phyloP scores from a whole-genome alignment of 192 early-diverging fungal species.

The Coemansia furcata region DNA sequence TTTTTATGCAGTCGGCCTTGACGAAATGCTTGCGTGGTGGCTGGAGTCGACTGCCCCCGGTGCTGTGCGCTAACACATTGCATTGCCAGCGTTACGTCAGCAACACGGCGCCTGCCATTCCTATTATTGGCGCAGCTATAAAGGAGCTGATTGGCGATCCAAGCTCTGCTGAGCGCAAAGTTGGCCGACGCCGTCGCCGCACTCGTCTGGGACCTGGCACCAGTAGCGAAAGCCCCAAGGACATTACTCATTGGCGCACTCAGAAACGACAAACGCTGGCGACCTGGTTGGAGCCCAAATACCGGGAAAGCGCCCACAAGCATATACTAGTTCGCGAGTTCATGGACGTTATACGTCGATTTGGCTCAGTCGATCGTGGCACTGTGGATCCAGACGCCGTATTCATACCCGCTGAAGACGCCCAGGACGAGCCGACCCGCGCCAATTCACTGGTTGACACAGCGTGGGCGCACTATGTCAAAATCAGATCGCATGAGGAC shows the following conservation, averaged over 20 bases:
- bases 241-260: not conserved
- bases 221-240: not conserved
- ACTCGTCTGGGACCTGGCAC: not conserved
- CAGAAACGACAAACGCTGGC: not conserved
- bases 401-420: not conserved
- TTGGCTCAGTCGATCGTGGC: not conserved
- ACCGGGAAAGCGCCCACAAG: not conserved
- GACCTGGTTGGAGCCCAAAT: not conserved
- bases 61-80: not conserved
- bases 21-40: not conserved
- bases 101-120: not conserved
- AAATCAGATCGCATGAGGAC: constrained; percentile 15
- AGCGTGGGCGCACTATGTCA: constrained; percentile 39
- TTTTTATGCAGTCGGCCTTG: constrained; percentile 3
- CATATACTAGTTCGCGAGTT: constrained; percentile 39
- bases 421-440: not conserved
- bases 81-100: not conserved
- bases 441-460: constrained; percentile 6
- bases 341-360: constrained; percentile 13
- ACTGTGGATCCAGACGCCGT: not conserved
- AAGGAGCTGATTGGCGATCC: not conserved
- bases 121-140: not conserved
- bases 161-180: not conserved
- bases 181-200: not conserved
- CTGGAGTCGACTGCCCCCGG: not conserved